These are phyloP conservation scores for Botrytis sinoallii DNA, from an alignment of 2,329 filamentous ascomycete genomes.

Conservation along the genomic window DNA sequence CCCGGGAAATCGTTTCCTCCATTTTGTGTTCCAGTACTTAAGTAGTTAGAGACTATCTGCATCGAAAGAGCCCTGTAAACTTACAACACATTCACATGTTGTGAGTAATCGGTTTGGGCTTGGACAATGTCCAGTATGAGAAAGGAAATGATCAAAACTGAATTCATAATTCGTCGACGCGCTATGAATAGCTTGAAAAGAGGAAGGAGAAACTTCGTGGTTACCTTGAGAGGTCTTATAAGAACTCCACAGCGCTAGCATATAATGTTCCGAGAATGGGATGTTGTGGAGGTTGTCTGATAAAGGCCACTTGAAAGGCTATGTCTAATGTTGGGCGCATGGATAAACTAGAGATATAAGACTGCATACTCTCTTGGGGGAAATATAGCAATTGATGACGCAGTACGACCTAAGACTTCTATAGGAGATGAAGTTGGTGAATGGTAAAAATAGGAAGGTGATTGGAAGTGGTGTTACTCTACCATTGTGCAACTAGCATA, in stretches of 20 bases:
- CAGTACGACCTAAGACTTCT: not conserved
- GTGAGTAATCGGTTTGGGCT: constrained; percentile 25
- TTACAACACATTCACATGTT: constrained; percentile 34
- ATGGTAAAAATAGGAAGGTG: not conserved
- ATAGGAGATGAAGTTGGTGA: not conserved
- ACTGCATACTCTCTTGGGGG: not conserved
- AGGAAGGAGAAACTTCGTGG: not conserved
- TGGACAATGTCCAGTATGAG: not conserved
- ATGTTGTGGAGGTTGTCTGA: not conserved
- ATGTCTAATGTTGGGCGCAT: not conserved
- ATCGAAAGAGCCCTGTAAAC: not conserved
- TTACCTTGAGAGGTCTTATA: not conserved
- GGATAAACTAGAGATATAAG: not conserved
- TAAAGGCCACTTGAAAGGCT: not conserved
- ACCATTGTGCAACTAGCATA: not conserved
- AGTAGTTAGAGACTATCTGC: not conserved
- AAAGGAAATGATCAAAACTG: not conserved
- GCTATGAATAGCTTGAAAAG: not conserved
- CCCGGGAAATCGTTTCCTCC: constrained; percentile 47
- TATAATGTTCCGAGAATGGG: not conserved
- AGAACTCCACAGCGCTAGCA: not conserved
- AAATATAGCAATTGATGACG: not conserved
- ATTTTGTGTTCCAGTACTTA: constrained; percentile 41
- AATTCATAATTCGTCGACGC: not conserved
- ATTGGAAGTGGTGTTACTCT: not conserved